phyloP scores from a whole-genome alignment of 2,329 filamentous ascomycete genomes.

The Cladosporium colombiae region DNA sequence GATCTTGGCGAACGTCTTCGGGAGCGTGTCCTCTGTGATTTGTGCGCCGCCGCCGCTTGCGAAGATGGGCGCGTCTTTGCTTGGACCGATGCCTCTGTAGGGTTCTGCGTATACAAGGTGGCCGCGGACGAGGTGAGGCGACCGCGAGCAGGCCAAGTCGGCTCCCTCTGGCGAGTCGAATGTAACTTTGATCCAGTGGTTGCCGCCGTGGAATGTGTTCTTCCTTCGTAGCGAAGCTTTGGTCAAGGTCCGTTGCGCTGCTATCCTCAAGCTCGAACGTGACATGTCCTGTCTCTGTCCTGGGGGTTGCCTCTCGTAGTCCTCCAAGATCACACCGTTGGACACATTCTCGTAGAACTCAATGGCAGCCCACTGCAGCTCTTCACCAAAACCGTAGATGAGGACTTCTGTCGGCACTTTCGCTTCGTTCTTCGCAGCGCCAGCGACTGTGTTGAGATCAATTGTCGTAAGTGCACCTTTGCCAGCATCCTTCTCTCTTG shows the following conservation, averaged over 20 bases:
- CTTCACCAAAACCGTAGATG: conserved; percentile 76
- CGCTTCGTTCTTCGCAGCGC: conserved; percentile 41
- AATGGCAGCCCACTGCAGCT: conserved; percentile 76
- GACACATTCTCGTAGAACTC: conserved; percentile 85
- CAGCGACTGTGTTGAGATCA: conserved; percentile 27
- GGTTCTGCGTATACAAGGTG: conserved; percentile 51
- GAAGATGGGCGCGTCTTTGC: conserved; percentile 45
- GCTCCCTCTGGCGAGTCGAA: conserved; percentile 52
- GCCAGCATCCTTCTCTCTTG: conserved; percentile 30
- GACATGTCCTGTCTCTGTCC: conserved; percentile 67
- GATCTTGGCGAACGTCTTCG: conserved; percentile 36
- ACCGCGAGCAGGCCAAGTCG: conserved; percentile 50
- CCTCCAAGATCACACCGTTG: conserved; percentile 79
- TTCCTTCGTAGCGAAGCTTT: conserved; percentile 75
- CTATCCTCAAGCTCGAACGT: conserved; percentile 69
- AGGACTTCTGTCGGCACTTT: conserved; percentile 74
- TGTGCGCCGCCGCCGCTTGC: conserved; percentile 40
- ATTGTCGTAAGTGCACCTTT: conserved; percentile 32
- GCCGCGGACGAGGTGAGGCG: conserved; percentile 50
- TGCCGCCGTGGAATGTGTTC: conserved; percentile 77
- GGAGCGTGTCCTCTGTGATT: conserved; percentile 31
- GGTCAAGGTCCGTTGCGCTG: conserved; percentile 67
- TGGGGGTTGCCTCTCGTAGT: conserved; percentile 86
- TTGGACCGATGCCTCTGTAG: conserved; percentile 48
- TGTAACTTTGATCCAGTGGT: conserved; percentile 77